Percentiles rank a stretch among this genome's conserved stretches.
phyloP scores from a whole-genome alignment of 2,329 filamentous ascomycete species.

The Pestalotiopsis sp. region DNA sequence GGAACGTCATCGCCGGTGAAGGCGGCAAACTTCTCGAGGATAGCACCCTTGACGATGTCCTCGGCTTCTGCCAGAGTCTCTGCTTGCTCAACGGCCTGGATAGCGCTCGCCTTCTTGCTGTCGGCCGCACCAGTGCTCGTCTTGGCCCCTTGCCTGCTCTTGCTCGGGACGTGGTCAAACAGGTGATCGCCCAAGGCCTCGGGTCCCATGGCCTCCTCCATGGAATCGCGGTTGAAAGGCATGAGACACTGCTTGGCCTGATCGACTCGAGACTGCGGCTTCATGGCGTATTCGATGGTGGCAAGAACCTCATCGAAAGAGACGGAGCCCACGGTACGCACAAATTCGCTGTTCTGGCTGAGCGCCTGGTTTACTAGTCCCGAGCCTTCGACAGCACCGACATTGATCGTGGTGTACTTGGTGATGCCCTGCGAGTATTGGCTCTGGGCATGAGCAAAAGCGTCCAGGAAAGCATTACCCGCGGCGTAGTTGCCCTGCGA shows the following conservation, averaged over 20 bases:
- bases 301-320: conserved; percentile 18
- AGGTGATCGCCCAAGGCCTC: conserved; percentile 15
- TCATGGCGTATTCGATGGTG: conserved; percentile 20
- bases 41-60: conserved; percentile 15
- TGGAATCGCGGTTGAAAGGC: conserved; percentile 19
- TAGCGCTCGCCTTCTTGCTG: conserved; percentile 2
- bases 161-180: conserved; percentile 18
- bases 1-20: conserved; percentile 18
- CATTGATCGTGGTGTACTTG: conserved; percentile 18
- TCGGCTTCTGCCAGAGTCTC: conserved; percentile 17
- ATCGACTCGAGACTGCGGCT: conserved; percentile 14
- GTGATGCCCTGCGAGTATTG: conserved; percentile 9
- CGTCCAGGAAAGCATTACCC: conserved; percentile 22
- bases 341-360: conserved; percentile 13
- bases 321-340: conserved; percentile 17
- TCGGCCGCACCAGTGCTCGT: not conserved
- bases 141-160: not conserved
- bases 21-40: conserved; percentile 12
- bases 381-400: conserved; percentile 18
- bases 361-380: conserved; percentile 12
- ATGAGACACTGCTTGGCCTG: conserved; percentile 17
- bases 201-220: conserved; percentile 17
- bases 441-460: conserved; percentile 16
- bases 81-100: conserved; percentile 13
- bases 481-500: conserved; percentile 13